Base-by-base conservation (phyloP, 1,139 yeast species). In the Taphrina betulina region DNA sequence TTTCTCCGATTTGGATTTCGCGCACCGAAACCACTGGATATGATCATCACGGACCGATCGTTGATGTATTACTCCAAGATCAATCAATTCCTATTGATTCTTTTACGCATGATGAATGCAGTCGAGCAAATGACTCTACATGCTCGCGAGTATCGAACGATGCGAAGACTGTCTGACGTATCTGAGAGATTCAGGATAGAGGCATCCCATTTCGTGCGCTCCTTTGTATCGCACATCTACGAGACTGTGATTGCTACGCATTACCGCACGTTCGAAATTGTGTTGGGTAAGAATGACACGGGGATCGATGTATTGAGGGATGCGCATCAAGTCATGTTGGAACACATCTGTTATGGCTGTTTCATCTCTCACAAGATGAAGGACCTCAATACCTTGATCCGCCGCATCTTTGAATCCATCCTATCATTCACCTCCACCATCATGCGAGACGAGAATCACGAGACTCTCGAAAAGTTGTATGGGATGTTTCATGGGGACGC, bases 11-110 rank as follows among this genome's bases (percentile, higher is more conserved):
- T 50, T 19, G 34, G 24, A 12, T 50, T 22, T 19, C 54, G 41
- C 5, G 43, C 46, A 19, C 54, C 46, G 10, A 26, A 41, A 10
- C 54, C 54, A 16, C 24, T 50, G 20, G 41, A 38, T 31, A 45
- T 29, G 14, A 33, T 50, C 41, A 50, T 50, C 17, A 50, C 46
- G n/a, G 28, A 29, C 12, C 38, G 31, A 20, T 29, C 54, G 1
- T 16, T 38, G n/a, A 24, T 20, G 3, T 31, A 22, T 2, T 50
- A 50, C 33, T 31, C 46, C 4, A 33, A 29, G 23, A 40, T 50
- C 22, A 50, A 42, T n/a, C 31, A 34, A 29, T 50, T 50, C 28
- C 31, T 50, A 28, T 26, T 50, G 28, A 14, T 50, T 7, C 41
- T 50, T 4, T 24, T 50, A 17, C 45, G 46, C 3, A 29, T 50